These are phyloP conservation scores for Ceraceosorus guamensis DNA, from an alignment of 1,284 basidiomycete species.

Conservation along the genomic window DNA sequence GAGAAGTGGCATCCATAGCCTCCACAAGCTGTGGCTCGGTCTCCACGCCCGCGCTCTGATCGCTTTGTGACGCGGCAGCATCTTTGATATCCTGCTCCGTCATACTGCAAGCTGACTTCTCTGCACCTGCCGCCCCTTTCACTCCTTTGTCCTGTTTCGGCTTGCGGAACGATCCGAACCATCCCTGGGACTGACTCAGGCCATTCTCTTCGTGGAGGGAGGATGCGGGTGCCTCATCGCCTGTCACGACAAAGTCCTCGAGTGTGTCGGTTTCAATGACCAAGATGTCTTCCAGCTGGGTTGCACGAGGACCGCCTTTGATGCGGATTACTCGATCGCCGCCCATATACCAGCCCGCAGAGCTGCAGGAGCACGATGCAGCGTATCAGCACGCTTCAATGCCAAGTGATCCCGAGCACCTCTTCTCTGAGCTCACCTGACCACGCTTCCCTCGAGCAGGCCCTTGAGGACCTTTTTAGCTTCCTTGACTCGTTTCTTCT, in stretches of 20 bases:
- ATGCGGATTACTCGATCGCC: constrained; percentile 31
- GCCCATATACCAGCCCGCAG: constrained; percentile 37
- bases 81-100: too few relatives aligned
- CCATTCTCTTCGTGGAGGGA: background rate
- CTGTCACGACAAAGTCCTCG: background rate
- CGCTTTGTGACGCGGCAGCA: too few relatives aligned
- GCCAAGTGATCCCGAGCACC: background rate
- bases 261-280: constrained; percentile 31
- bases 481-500: constrained; percentile 22
- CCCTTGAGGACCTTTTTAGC: constrained; percentile 26
- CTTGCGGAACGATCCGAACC: background rate
- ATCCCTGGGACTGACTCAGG: background rate
- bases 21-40: background rate
- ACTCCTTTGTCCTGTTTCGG: background rate
- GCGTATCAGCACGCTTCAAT: background rate
- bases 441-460: constrained; percentile 30
- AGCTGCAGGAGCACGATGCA: constrained; percentile 11
- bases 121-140: background rate
- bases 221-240: constrained; percentile 1
- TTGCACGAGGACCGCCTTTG: constrained; percentile 27
- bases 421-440: constrained; percentile 13
- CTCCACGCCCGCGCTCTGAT: background rate
- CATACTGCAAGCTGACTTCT: background rate
- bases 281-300: constrained; percentile 25
- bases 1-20: background rate